Evolutionary conservation across 2,329 filamentous ascomycete genomes (phyloP).

Genomic region (Parasarocladium wereldwijsianum): DNA sequence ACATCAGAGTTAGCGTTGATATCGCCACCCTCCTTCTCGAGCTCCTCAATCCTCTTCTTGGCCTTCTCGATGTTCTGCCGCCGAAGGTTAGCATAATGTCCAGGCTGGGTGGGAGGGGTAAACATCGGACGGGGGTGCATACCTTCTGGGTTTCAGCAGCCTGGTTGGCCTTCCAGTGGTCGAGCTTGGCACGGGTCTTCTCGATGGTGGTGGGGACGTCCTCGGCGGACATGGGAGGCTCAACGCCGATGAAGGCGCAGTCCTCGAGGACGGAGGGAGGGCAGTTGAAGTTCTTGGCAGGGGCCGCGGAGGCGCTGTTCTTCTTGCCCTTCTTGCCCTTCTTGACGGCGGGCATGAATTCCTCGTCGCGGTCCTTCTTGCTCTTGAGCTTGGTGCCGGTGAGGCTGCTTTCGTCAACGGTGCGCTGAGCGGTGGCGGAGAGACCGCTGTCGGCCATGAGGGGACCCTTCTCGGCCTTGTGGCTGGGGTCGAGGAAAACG

Average conservation of each 20-base stretch:
- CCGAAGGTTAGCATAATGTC: slow-evolving; percentile 13
- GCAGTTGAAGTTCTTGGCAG: slow-evolving; percentile 56
- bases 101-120: slow-evolving; percentile 8
- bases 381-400: slow-evolving; percentile 73
- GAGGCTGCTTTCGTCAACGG: slow-evolving; percentile 67
- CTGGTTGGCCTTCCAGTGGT: slow-evolving; percentile 84
- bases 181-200: slow-evolving; percentile 85
- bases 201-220: slow-evolving; percentile 70
- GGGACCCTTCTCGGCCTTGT: slow-evolving; percentile 50
- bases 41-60: slow-evolving; percentile 82
- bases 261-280: slow-evolving; percentile 88
- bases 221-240: slow-evolving; percentile 73
- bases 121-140: slow-evolving; percentile 20
- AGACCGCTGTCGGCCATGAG: slow-evolving; percentile 56
- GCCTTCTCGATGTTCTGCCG: slow-evolving; percentile 87
- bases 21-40: slow-evolving; percentile 47
- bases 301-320: slow-evolving; percentile 45
- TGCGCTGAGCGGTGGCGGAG: slow-evolving; percentile 65
- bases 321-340: slow-evolving; percentile 74
- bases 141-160: slow-evolving; percentile 80
- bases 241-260: slow-evolving; percentile 67
- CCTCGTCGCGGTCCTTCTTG: slow-evolving; percentile 81
- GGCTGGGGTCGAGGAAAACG: slow-evolving; percentile 74
- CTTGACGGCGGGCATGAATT: slow-evolving; percentile 58
- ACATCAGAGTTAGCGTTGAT: slow-evolving; percentile 31